Evolutionary conservation across 345 rosid species (phyloP).

Genomic region (Erucastrum elatum): DNA sequence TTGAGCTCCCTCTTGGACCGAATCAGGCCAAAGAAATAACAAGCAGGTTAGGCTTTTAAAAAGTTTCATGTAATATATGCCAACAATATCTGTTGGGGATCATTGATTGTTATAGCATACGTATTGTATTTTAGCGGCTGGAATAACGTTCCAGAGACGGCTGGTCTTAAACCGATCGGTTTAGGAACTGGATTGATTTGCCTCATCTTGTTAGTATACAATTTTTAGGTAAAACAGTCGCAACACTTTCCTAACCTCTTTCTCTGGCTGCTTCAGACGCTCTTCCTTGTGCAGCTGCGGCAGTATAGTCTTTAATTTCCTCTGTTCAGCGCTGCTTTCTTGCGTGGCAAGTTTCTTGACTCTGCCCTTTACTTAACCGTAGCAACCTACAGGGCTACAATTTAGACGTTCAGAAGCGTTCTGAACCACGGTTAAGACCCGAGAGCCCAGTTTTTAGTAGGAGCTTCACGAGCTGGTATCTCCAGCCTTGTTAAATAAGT

Average conservation of each 20-base stretch:
- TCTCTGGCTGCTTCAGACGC: background rate
- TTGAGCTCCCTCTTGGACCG: slow-evolving; percentile 13
- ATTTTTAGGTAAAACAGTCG: background rate
- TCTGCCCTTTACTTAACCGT: background rate
- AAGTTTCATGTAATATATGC: slow-evolving; percentile 14
- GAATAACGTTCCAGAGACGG: background rate
- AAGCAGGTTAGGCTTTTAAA: background rate
- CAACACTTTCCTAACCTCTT: background rate
- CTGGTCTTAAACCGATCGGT: background rate
- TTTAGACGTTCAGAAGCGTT: no score
- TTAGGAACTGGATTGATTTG: background rate
- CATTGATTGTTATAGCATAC: slow-evolving; percentile 24
- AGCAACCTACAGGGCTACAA: background rate
- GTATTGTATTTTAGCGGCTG: background rate
- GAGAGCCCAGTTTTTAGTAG: background rate
- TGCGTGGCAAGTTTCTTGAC: background rate
- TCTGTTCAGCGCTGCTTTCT: background rate
- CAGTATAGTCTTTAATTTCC: background rate
- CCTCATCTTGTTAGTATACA: background rate
- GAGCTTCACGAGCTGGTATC: background rate
- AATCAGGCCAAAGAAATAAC: slow-evolving; percentile 8
- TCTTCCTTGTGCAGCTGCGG: background rate
- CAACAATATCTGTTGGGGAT: slow-evolving; percentile 21
- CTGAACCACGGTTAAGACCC: no score
- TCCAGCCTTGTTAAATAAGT: background rate